Conservation (phyloP, 2,329 filamentous ascomycete species). For the Fusarium ambrosium region DNA sequence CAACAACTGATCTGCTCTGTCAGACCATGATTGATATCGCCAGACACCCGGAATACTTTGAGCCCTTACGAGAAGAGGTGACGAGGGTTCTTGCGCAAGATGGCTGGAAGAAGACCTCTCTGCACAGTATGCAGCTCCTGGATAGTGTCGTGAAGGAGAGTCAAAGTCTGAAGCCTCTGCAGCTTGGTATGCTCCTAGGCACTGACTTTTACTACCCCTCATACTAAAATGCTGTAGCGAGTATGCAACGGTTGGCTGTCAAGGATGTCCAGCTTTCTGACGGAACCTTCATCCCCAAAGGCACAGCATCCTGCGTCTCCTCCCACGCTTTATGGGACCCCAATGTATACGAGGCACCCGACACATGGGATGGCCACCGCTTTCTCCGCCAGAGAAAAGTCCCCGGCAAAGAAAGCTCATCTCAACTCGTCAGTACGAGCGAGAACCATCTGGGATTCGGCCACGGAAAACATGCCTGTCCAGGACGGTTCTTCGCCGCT, state of each 20-base stretch:
- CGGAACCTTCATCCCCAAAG: slow-evolving; percentile 16
- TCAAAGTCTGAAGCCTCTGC: slow-evolving; percentile 60
- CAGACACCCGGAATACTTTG: slow-evolving; percentile 53
- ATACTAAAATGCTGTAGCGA: background rate
- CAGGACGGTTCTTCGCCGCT: background rate
- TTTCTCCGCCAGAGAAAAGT: background rate
- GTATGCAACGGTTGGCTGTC: background rate
- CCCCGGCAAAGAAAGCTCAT: background rate
- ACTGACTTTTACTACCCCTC: fast-evolving
- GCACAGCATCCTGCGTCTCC: slow-evolving; percentile 7
- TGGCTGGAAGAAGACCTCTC: slow-evolving; percentile 60
- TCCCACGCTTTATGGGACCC: background rate
- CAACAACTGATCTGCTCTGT: slow-evolving; percentile 55
- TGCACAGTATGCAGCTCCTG: slow-evolving; percentile 60
- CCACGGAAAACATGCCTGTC: background rate
- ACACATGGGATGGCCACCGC: slow-evolving; percentile 58
- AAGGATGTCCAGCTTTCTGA: slow-evolving; percentile 16
- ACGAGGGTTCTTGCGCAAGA: slow-evolving; percentile 10
- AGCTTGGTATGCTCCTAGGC: slow-evolving; percentile 42
- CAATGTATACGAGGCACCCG: background rate
- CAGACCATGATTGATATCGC: slow-evolving; percentile 52
- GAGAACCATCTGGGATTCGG: background rate
- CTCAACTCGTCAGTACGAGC: background rate
- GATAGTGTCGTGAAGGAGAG: slow-evolving; percentile 67
- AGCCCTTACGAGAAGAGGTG: slow-evolving; percentile 59